A percentile compares a stretch with the other conserved stretches of the same genome.
phyloP scores from a whole-genome alignment of 805 yeast species.

The fission yeast (Schizosaccharomyces pombe) region ASM294v3 CU329670.1:1207001-1207500 shows the following conservation, averaged over 20 bases:
- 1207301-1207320: slow-evolving; percentile 16
- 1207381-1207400: slow-evolving; percentile 54
- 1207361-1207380: slow-evolving; percentile 46
- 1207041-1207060: slow-evolving; percentile 46
- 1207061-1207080: slow-evolving; percentile 55
- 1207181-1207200: slow-evolving; percentile 56
- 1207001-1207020: slow-evolving; percentile 34
- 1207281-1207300: slow-evolving; percentile 21
- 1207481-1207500: slow-evolving; percentile 29
- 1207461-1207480: slow-evolving; percentile 59
- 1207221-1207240: slow-evolving; percentile 32
- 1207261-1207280: slow-evolving; percentile 41
- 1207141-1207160: slow-evolving; percentile 49
- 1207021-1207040: slow-evolving; percentile 28
- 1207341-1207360: slow-evolving; percentile 40
- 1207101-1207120: slow-evolving; percentile 67
- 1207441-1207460: slow-evolving; percentile 50
- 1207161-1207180: slow-evolving; percentile 50
- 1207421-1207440: slow-evolving; percentile 53
- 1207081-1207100: slow-evolving; percentile 31
- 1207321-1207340: slow-evolving; percentile 17
- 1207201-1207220: slow-evolving; percentile 18
- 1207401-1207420: slow-evolving; percentile 63
- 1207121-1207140: slow-evolving; percentile 73
- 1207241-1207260: slow-evolving; percentile 43